phyloP scores from a whole-genome alignment of 2,329 filamentous ascomycete species.

The Lasiodiplodia gonubiensis region DNA sequence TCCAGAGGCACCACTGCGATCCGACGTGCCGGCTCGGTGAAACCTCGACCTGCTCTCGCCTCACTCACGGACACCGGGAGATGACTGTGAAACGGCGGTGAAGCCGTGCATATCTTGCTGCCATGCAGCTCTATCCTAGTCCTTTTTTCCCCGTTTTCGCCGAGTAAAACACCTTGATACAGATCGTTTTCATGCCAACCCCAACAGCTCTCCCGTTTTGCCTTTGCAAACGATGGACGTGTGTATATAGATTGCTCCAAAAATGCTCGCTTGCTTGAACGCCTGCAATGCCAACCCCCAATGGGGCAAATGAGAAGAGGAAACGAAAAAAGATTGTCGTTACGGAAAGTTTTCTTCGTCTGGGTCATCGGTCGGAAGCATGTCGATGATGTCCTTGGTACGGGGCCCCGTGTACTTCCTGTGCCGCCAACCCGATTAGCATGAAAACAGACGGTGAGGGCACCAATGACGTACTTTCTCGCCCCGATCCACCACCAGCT shows the following conservation, averaged over 20 bases:
- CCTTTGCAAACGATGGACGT: background rate
- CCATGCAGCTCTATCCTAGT: conserved; percentile 8
- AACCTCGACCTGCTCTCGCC: background rate
- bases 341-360: conserved; percentile 38
- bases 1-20: background rate
- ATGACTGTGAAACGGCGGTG: conserved; percentile 16
- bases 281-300: conserved; percentile 5
- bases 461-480: conserved; percentile 40
- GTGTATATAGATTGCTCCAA: conserved; percentile 9
- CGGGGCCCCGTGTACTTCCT: conserved; percentile 65
- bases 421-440: conserved; percentile 16
- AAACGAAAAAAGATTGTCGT: background rate
- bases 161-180: conserved; percentile 26
- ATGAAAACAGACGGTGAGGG: conserved; percentile 24
- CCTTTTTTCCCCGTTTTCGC: conserved; percentile 8
- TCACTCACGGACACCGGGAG: conserved; percentile 2
- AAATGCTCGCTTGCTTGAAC: conserved; percentile 17
- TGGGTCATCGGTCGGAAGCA: conserved; percentile 50
- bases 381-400: conserved; percentile 59
- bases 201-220: background rate
- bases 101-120: conserved; percentile 16
- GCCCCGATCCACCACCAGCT: conserved; percentile 53
- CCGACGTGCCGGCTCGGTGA: background rate
- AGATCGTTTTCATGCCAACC: background rate
- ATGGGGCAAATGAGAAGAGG: background rate